Percentiles rank a stretch among this genome's conserved stretches.
Evolutionary conservation across 2,329 filamentous ascomycete genomes (phyloP).

Genomic region (Blumeria hordei): DNA sequence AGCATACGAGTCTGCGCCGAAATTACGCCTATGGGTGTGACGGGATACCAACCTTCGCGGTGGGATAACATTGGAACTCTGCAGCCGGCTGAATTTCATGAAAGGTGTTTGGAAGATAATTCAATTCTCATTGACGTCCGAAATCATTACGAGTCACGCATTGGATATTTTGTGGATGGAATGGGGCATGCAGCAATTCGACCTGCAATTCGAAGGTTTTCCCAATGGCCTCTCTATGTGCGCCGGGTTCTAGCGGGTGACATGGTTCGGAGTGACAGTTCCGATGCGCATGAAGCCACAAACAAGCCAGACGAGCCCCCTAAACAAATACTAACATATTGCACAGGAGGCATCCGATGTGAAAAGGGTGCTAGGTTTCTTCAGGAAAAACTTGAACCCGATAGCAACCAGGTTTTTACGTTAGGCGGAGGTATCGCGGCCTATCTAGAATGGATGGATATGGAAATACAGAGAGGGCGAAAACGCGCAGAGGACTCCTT

Average conservation of each 20-base stretch:
- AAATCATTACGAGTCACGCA: conserved; percentile 15
- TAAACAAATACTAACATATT: conserved; percentile 14
- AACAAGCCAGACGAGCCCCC: too few species aligned
- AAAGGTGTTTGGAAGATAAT: conserved; percentile 7
- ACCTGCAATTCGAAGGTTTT: conserved; percentile 13
- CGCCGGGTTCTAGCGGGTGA: conserved; percentile 6
- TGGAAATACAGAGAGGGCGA: conserved; percentile 11
- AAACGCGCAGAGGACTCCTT: conserved; percentile 10
- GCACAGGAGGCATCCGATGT: conserved; percentile 15
- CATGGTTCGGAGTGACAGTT: neutral
- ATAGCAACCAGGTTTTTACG: conserved; percentile 9
- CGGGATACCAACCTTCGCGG: conserved; percentile 10
- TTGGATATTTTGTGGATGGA: conserved; percentile 14
- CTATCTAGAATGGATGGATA: conserved; percentile 15
- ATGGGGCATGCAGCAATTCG: conserved; percentile 11
- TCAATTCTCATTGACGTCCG: conserved; percentile 13
- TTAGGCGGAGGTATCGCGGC: conserved; percentile 14
- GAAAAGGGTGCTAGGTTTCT: conserved; percentile 15
- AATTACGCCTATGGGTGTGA: conserved; percentile 15
- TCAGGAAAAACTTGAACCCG: conserved; percentile 9
- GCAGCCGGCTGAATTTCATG: conserved; percentile 12
- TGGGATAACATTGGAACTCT: conserved; percentile 12
- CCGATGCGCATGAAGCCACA: neutral
- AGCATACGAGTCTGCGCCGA: conserved; percentile 11
- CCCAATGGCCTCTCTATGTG: conserved; percentile 15